These are phyloP conservation scores for Rhizopogon rudus DNA, from an alignment of 768 basidiomycete species.

Conservation along the genomic window DNA sequence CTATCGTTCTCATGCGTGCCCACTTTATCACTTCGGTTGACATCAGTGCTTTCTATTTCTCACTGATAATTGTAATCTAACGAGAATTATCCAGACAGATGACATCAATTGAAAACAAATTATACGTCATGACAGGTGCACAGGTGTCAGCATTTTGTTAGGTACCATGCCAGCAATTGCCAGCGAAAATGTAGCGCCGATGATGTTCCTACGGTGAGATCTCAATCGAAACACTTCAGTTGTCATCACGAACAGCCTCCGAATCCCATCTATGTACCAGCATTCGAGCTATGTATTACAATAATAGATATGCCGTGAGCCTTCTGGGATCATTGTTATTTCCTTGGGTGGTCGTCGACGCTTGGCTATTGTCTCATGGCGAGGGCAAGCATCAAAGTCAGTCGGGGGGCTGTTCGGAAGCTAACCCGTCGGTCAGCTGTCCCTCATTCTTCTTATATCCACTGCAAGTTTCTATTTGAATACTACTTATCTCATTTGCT, in stretches of 20 bases:
- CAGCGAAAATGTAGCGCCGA: slow-evolving; percentile 31
- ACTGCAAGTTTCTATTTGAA: slow-evolving; percentile 10
- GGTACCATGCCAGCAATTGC: slow-evolving; percentile 41
- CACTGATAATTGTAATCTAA: not conserved
- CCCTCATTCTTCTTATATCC: slow-evolving; percentile 1
- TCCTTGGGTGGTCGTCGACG: slow-evolving; percentile 40
- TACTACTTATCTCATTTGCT: slow-evolving; percentile 18
- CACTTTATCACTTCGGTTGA: not conserved
- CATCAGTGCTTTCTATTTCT: not conserved
- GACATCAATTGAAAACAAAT: not conserved
- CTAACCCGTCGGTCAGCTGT: slow-evolving; percentile 9
- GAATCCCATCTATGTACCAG: slow-evolving; percentile 6
- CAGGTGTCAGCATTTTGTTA: slow-evolving; percentile 43
- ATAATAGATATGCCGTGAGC: slow-evolving; percentile 7
- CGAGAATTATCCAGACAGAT: slow-evolving; percentile 2
- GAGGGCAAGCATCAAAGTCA: slow-evolving; percentile 34
- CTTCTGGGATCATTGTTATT: slow-evolving; percentile 29
- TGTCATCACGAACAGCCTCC: not conserved
- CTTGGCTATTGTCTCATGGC: slow-evolving; percentile 50
- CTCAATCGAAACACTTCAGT: not conserved
- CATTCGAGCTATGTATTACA: slow-evolving; percentile 13
- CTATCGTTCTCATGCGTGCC: not conserved
- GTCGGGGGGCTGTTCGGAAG: not conserved
- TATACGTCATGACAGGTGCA: not conserved
- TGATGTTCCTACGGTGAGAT: slow-evolving; percentile 41